phyloP scores from a whole-genome alignment of 1,284 basidiomycete species.

The Tremellales sp. region DNA sequence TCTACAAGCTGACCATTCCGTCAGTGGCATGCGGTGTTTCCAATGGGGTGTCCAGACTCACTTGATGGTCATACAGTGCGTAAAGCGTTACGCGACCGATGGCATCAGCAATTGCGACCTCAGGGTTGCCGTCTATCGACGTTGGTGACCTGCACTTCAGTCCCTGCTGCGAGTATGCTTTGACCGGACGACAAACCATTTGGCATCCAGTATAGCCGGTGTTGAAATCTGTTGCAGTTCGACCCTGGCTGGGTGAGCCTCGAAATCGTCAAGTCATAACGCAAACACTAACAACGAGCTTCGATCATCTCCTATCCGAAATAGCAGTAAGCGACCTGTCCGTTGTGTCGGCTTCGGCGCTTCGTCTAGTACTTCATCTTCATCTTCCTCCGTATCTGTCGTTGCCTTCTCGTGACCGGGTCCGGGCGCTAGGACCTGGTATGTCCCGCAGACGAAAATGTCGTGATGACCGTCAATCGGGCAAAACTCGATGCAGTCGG shows the following conservation, averaged over 20 bases:
- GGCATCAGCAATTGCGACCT: conserved; percentile 73
- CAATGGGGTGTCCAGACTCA: too few species aligned
- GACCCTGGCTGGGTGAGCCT: conserved; percentile 49
- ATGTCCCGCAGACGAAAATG: conserved; percentile 84
- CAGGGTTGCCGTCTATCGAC: conserved; percentile 30
- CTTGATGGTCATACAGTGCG: conserved; percentile 56
- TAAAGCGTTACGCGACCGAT: conserved; percentile 70
- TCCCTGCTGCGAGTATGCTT: neutral
- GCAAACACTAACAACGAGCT: conserved; percentile 33
- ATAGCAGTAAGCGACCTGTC: conserved; percentile 59
- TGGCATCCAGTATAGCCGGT: conserved; percentile 85
- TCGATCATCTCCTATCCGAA: conserved; percentile 50
- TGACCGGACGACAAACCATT: conserved; percentile 61
- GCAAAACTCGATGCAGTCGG: conserved; percentile 88
- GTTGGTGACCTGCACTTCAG: conserved; percentile 21
- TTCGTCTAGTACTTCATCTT: conserved; percentile 34
- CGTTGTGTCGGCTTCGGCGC: conserved; percentile 52
- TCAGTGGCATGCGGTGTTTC: conserved; percentile 84
- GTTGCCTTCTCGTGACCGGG: conserved; percentile 3
- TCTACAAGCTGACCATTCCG: conserved; percentile 51
- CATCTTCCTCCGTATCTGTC: conserved; percentile 11
- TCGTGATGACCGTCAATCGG: conserved; percentile 59
- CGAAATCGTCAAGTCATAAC: neutral
- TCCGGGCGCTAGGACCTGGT: conserved; percentile 59
- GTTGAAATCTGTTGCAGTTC: conserved; percentile 66